Evolutionary conservation across 2,329 filamentous ascomycete genomes (phyloP), one percentile per base, ranked within the genome.

Genomic region (Cladobotryum mycophilum): DNA sequence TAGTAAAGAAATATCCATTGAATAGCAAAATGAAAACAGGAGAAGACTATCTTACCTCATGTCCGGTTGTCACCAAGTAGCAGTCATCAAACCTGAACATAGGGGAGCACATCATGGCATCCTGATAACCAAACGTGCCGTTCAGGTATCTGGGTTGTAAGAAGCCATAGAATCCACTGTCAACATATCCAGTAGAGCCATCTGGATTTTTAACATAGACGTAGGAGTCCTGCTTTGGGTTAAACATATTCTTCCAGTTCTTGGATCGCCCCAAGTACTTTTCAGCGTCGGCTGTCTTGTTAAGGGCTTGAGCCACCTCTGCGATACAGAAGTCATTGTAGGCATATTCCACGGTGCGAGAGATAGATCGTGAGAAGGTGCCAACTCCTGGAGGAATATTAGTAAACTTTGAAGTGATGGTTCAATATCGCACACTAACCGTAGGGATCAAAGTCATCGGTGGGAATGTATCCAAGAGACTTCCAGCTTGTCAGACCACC

Each of bases 311-410:
- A 4, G 85, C 84, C 45, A 89, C 75, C 30, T 78, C 67, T 1
- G 81, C 78, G 48, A 88, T 84, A 58, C 81, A 84, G 58, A 85
- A 91, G 67, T 91, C 88, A 57, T 91, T 79, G 67, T 90, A 91
- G 0, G 85, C 84, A 61, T 91, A 91, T 62, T 91, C 88, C 3
- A 90, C 80, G 0, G 85, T 89, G 3, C 88, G 76, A 1, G 83
- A 88, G 22, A 91, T 78, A 49, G 78, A 84, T 9, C 88, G 79
- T 0, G 85, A 87, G 57, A 80, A 77, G 0, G 82, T 76, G 0
- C 86, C 87, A 2, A 76, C 74, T 18, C 48, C 48, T 30, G 9
- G 6, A 30, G 25, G 9, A 3, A 30, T 7, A 30, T 30, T 30
- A 30, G 25, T 6, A 30, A 30, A 8, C 2, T 11, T 30, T 30